Evolutionary conservation across 2,329 filamentous ascomycete species (phyloP), one percentile per base, ranked within the genome.

Genomic region (Clonostachys chloroleuca): DNA sequence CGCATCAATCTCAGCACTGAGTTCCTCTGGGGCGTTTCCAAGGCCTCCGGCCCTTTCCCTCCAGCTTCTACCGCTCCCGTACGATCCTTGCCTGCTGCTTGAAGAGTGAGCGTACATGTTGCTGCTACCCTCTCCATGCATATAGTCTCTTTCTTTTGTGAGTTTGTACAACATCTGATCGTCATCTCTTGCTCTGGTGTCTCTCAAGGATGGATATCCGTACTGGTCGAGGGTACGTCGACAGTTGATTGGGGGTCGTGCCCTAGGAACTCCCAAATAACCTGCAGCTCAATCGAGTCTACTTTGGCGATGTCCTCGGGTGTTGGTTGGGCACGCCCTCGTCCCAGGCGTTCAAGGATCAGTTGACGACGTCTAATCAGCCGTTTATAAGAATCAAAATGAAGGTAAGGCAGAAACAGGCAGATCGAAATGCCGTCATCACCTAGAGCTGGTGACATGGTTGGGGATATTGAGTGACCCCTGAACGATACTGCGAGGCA

Each of bases 91-190:
- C 16, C 58, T 54, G 6, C 54, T 60, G 30, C 57, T 61, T 1
- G 66, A 67, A 9, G 53, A 55, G 36, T 66, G 61, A 2, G 53
- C 56, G 39, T 56, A 55, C 9, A 66, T 44, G 42, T 45, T 45
- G 3, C 54, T 52, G 4, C 55, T 51, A 0, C 59, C 55, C 6
- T 60, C 47, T 1, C 57, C 55, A 1, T 51, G 33, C 4, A 47
- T 41, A 12, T 55, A 56, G 2, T 54, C 48, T 3, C 72, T 62
- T 47, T 77, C 66, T 53, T 80, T 82, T 3, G 80, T 83, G 3
- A 84, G 64, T 53, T 86, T 86, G 60, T 84, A 86, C 7, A 86
- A 62, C 77, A 86, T 84, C 58, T 86, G 82, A 40, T 86, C 82
- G 40, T 83, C 80, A 40, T 86, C 83, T 16, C 82, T 67, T 0